Percentiles rank a stretch among this genome's conserved stretches.
phyloP scores from a whole-genome alignment of 2,329 filamentous ascomycete species.

The Pseudopyricularia cyperi region DNA sequence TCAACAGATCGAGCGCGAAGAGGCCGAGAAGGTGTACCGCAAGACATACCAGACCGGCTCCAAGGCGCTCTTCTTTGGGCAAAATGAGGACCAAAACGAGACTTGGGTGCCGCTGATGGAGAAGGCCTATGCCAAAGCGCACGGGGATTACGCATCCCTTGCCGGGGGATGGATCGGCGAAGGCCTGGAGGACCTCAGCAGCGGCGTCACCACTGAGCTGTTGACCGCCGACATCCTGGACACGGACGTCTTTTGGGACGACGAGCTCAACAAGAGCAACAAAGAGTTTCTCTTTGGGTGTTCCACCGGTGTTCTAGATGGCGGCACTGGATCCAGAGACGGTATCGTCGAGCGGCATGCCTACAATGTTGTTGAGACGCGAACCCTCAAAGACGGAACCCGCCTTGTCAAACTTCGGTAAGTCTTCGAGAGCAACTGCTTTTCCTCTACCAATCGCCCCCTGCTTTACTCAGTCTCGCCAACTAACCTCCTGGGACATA shows the following conservation, averaged over 20 bases:
- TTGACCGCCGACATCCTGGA: slow-evolving; percentile 58
- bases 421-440: too few relatives aligned
- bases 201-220: slow-evolving; percentile 54
- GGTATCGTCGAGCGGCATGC: slow-evolving; percentile 47
- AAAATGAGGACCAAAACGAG: slow-evolving; percentile 61
- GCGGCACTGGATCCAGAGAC: slow-evolving; percentile 32
- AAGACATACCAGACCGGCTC: slow-evolving; percentile 63
- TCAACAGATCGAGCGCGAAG: slow-evolving; percentile 61
- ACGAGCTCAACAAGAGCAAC: slow-evolving; percentile 67
- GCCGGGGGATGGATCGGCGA: slow-evolving; percentile 56
- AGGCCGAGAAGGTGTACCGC: slow-evolving; percentile 50
- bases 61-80: slow-evolving; percentile 62
- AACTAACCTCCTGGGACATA: slow-evolving; percentile 8
- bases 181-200: slow-evolving; percentile 46
- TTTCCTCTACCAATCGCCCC: too few relatives aligned
- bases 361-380: slow-evolving; percentile 45
- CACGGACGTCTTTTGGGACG: slow-evolving; percentile 65
- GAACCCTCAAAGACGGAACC: slow-evolving; percentile 41
- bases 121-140: slow-evolving; percentile 70
- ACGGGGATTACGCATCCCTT: slow-evolving; percentile 66
- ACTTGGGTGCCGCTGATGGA: slow-evolving; percentile 71
- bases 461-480: background rate
- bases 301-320: slow-evolving; percentile 35
- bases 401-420: slow-evolving; percentile 48
- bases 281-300: slow-evolving; percentile 61